phyloP scores from a whole-genome alignment of 1,284 basidiomycete species.

The Schizophyllum commune region DNA sequence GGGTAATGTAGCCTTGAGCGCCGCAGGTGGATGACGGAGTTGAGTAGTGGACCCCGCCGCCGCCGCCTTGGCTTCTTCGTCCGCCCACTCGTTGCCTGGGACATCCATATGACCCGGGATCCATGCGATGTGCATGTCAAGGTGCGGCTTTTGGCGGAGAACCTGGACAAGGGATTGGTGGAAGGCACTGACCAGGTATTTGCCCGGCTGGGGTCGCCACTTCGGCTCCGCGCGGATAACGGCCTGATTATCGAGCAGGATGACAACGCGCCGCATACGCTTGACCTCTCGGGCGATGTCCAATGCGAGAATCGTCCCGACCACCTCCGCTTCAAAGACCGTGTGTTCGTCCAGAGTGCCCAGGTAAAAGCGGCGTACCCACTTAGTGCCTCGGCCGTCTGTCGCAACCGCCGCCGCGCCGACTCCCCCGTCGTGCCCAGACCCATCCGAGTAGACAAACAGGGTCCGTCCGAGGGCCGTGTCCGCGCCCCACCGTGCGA shows the following conservation, averaged over 20 bases:
- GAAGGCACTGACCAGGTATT: constrained; percentile 13
- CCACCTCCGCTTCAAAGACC: constrained; percentile 14
- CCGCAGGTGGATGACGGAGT: too few relatives aligned
- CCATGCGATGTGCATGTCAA: constrained; percentile 13
- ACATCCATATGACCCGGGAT: constrained; percentile 14
- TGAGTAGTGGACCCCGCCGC: constrained; percentile 13
- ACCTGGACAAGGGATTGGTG: constrained; percentile 7
- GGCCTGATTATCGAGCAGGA: constrained; percentile 17
- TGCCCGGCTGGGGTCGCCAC: constrained; percentile 8
- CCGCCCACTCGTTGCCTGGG: constrained; percentile 5
- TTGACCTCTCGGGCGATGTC: background rate
- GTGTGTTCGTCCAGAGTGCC: constrained; percentile 8
- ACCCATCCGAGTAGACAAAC: constrained; percentile 12
- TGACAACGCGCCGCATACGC: background rate
- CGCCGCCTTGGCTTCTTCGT: constrained; percentile 7
- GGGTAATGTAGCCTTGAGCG: background rate
- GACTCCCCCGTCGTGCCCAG: constrained; percentile 10
- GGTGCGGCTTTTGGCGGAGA: background rate
- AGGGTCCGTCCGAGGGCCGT: background rate
- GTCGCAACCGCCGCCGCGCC: constrained; percentile 10
- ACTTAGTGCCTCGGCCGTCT: too few relatives aligned
- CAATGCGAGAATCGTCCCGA: constrained; percentile 9
- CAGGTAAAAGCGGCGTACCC: constrained; percentile 8
- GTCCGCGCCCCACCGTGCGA: background rate
- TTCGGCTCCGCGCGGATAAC: constrained; percentile 9